Evolutionary conservation across 176 grass and related monocot species (phyloP).

Genomic region (Ampelocalamus luodianensis): DNA sequence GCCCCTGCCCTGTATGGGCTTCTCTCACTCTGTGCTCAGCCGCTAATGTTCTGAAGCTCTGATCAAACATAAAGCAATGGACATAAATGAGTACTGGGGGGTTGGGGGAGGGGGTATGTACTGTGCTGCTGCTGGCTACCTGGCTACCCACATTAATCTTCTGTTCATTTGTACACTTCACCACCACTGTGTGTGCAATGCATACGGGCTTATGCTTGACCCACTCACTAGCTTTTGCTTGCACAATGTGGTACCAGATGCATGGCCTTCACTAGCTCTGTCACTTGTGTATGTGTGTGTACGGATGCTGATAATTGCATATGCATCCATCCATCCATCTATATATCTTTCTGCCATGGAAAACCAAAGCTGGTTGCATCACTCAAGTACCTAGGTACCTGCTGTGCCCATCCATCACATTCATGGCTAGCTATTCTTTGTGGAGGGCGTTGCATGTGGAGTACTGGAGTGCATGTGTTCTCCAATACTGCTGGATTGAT

Average conservation of each 20-base stretch:
- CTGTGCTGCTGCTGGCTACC: not conserved
- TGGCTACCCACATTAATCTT: slow-evolving; percentile 56
- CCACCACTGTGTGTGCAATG: not conserved
- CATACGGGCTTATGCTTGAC: not conserved
- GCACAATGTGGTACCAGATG: not conserved
- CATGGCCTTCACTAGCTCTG: not conserved
- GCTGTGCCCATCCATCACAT: slow-evolving; percentile 21
- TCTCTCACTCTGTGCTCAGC: not conserved
- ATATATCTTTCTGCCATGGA: slow-evolving; percentile 8
- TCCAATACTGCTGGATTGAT: not conserved
- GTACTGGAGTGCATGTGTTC: not conserved
- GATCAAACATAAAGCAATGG: slow-evolving; percentile 36
- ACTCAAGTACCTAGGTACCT: not conserved
- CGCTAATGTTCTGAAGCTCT: slow-evolving; percentile 23
- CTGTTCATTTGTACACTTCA: slow-evolving; percentile 45
- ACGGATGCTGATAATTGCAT: not conserved
- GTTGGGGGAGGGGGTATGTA: not conserved
- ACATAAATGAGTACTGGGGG: slow-evolving; percentile 1
- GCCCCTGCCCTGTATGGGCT: not conserved
- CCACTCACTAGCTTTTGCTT: not conserved
- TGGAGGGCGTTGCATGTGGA: slow-evolving; percentile 13
- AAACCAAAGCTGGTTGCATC: slow-evolving; percentile 42
- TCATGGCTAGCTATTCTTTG: slow-evolving; percentile 28
- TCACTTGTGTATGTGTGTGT: not conserved
- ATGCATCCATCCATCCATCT: not conserved